Base-by-base conservation (phyloP, 345 rosid species). In the Arabidopsis thaliana region DNA sequence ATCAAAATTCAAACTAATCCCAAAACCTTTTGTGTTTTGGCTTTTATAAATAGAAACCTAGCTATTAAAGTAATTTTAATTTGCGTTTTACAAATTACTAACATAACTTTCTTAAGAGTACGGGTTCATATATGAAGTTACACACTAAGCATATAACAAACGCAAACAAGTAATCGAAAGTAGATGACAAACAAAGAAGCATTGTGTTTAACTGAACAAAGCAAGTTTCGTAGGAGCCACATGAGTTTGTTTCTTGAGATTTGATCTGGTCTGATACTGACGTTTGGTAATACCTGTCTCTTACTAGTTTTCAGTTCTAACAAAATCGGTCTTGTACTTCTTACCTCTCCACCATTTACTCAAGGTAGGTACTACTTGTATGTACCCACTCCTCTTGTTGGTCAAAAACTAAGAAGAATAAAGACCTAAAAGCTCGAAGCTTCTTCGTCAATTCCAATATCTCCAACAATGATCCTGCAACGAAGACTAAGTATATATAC, bases 141-240 rank as follows among this genome's bases (percentile, higher is more conserved):
- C 13, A 32, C 28, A 53, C n/a, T 8, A 30, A 30, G 25, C 5
- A 32, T 30, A 28, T 22, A 64, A 34, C 36, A 53, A 52, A 32
- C 41, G 28, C 46, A 44, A 55, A 55, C 38, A 53, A 44, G 50
- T 32, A 73, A 30, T 52, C 49, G 0, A 41, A 41, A 72, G 51
- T 49, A 60, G 20, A 50, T 7, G 10, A 53, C 9, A 55, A 10
- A 41, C 45, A 64, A 64, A 64, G 4, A n/a, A 33, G 37, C 20
- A 44, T 24, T 51, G 24, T 32, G 34, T 13, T 49, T 61, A 11
- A 28, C 42, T 38, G 11, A 41, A 33, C 56, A 52, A 63, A 73
- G 23, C 64, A 73, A 72, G 63, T 65, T 64, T 55, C 76, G 30
- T 24, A 72, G 44, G 44, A 40, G 37, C 37, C 70, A 73, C 55